A percentile compares a stretch with the other conserved stretches of the same genome.
Evolutionary conservation across 75 land plant genomes (phyloP).

Genomic region (Larix kaempferi): DNA sequence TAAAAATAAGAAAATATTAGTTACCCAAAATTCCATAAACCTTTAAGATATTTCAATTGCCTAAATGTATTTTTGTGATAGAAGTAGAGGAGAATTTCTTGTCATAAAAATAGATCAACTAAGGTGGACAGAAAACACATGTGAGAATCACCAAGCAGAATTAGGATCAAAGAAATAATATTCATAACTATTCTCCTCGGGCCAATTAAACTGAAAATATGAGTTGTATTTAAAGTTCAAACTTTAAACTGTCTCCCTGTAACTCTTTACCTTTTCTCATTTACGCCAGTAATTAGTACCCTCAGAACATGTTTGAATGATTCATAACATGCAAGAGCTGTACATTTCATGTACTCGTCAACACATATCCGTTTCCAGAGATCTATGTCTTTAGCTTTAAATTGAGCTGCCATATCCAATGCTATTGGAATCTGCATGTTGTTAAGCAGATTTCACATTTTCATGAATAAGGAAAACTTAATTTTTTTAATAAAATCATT

Average conservation of each 20-base stretch:
- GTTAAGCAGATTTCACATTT: neutral
- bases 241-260: neutral
- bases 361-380: constrained; percentile 85
- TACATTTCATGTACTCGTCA: constrained; percentile 94
- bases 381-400: constrained; percentile 62
- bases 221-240: too few relatives aligned
- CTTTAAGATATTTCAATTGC: neutral
- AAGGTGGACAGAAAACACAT: neutral
- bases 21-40: neutral
- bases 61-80: neutral
- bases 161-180: neutral
- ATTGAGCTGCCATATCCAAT: constrained; percentile 79
- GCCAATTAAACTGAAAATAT: neutral
- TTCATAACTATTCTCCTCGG: neutral
- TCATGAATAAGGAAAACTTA: neutral
- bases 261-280: constrained; percentile 64
- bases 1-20: neutral
- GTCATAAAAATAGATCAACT: neutral
- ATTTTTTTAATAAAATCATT: constrained; percentile 2
- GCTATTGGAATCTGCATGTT: constrained; percentile 77
- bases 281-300: constrained; percentile 66
- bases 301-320: constrained; percentile 70
- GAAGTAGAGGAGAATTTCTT: neutral
- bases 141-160: constrained; percentile 3
- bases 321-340: constrained; percentile 81